phyloP scores from a whole-genome alignment of 441 rosid genomes.

The Populus hybrid region DNA sequence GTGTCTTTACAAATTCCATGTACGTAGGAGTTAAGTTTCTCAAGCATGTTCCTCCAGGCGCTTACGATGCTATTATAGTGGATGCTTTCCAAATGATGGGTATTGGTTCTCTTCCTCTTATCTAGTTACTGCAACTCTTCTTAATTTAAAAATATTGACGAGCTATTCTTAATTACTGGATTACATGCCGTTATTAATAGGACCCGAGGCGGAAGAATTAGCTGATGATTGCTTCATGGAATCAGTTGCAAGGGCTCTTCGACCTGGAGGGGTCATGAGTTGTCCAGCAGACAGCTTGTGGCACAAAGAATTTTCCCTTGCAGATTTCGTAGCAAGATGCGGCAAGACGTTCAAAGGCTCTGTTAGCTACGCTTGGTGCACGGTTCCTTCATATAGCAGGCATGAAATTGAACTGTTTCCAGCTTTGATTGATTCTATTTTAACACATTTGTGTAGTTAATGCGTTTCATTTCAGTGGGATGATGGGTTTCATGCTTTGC shows the following conservation, averaged over 20 bases:
- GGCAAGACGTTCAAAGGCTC: constrained; percentile 62
- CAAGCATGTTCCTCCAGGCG: constrained; percentile 51
- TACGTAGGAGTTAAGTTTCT: constrained; percentile 60
- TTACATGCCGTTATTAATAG: constrained; percentile 15
- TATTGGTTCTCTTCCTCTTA: constrained; percentile 17
- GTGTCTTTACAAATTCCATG: not conserved
- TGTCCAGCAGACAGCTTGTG: constrained; percentile 75
- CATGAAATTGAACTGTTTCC: constrained; percentile 5
- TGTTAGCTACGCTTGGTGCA: constrained; percentile 67
- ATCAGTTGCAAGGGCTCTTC: constrained; percentile 53
- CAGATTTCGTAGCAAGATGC: constrained; percentile 46
- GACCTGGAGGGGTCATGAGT: constrained; percentile 69
- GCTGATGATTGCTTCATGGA: constrained; percentile 45
- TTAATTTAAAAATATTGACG: too few species aligned
- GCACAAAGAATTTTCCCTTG: constrained; percentile 47
- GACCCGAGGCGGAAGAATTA: constrained; percentile 54
- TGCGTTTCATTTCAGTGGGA: constrained; percentile 48
- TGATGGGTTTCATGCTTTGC: constrained; percentile 81
- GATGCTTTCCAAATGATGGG: constrained; percentile 73
- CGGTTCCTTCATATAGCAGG: constrained; percentile 68
- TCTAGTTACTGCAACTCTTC: too few species aligned
- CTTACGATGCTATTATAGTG: constrained; percentile 65
- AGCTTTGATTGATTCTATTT: too few species aligned
- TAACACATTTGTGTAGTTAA: not conserved
- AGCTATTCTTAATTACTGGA: too few species aligned